Conservation (phyloP, 768 basidiomycete species). For the Pisolithus marmoratus region DNA sequence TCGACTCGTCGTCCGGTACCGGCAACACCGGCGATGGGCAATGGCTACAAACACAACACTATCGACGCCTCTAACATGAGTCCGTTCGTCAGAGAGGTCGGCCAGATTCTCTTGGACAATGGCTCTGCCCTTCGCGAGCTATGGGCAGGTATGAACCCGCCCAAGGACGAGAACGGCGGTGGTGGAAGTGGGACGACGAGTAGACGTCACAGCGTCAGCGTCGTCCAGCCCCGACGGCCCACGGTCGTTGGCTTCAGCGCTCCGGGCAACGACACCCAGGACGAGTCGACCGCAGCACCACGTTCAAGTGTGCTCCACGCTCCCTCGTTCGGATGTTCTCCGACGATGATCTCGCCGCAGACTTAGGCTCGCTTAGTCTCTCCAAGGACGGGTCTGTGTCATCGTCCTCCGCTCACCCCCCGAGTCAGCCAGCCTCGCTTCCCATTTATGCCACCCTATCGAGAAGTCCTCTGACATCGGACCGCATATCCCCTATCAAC, state of each 20-base stretch:
- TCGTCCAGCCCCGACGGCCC: too few relatives aligned
- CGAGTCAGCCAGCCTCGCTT: constrained; percentile 68
- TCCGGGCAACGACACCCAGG: too few relatives aligned
- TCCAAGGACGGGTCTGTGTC: constrained; percentile 24
- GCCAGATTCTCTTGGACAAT: constrained; percentile 71
- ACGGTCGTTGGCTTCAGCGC: too few relatives aligned
- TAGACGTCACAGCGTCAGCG: too few relatives aligned
- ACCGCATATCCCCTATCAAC: constrained; percentile 49
- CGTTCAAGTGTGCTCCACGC: constrained; percentile 28
- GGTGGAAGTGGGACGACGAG: too few relatives aligned
- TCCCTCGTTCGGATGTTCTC: constrained; percentile 45
- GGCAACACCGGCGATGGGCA: constrained; percentile 45
- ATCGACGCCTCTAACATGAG: constrained; percentile 72
- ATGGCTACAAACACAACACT: constrained; percentile 30
- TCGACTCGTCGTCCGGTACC: constrained; percentile 39
- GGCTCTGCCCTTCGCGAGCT: constrained; percentile 66
- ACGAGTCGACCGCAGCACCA: constrained; percentile 25
- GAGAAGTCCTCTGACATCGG: constrained; percentile 53
- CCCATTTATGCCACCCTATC: constrained; percentile 71
- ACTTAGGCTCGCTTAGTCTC: too few relatives aligned
- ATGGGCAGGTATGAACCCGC: constrained; percentile 67
- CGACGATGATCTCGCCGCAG: constrained; percentile 76
- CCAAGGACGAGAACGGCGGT: constrained; percentile 57
- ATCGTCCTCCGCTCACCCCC: constrained; percentile 45
- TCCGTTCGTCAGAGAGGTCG: constrained; percentile 81